These are phyloP conservation scores for Daedaleopsis nitida DNA, from an alignment of 768 basidiomycete species.

Conservation along the genomic window DNA sequence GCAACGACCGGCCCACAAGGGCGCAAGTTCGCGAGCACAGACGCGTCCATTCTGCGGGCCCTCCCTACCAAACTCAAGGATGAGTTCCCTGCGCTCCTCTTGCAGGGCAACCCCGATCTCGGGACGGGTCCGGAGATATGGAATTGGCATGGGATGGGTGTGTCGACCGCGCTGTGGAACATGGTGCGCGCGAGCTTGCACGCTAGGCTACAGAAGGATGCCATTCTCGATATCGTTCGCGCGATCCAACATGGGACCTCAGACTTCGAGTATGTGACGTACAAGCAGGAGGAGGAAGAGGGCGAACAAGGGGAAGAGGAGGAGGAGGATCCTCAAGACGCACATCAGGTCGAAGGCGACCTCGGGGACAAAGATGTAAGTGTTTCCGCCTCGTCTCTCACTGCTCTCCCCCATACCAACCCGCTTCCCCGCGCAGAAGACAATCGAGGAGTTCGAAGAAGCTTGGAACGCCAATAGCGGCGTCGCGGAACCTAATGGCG, in stretches of 20 bases:
- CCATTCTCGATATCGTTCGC: constrained; percentile 58
- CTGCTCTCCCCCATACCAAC: neutral
- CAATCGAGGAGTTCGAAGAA: constrained; percentile 53
- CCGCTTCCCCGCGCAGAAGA: constrained; percentile 33
- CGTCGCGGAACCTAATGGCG: constrained; percentile 28
- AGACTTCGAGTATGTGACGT: constrained; percentile 23
- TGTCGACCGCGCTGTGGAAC: constrained; percentile 73
- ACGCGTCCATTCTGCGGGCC: constrained; percentile 68
- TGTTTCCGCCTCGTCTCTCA: constrained; percentile 17
- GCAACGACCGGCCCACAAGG: constrained; percentile 49
- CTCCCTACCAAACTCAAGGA: constrained; percentile 68
- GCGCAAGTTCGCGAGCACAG: constrained; percentile 71
- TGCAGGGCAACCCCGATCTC: constrained; percentile 56
- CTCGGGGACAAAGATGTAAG: constrained; percentile 31
- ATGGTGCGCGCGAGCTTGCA: constrained; percentile 63
- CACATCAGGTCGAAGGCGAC: constrained; percentile 25
- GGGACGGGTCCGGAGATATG: constrained; percentile 63
- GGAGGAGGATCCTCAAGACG: constrained; percentile 24
- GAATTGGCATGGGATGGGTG: constrained; percentile 79
- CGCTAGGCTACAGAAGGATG: constrained; percentile 61
- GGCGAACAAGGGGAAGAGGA: constrained; percentile 38
- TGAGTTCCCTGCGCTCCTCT: constrained; percentile 70
- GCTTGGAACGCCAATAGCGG: constrained; percentile 66
- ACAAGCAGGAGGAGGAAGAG: constrained; percentile 37
- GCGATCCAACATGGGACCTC: constrained; percentile 59